A percentile compares a stretch with the other conserved stretches of the same genome.
Conservation (phyloP, 257 asterid species). For the Plantago elongata region DNA sequence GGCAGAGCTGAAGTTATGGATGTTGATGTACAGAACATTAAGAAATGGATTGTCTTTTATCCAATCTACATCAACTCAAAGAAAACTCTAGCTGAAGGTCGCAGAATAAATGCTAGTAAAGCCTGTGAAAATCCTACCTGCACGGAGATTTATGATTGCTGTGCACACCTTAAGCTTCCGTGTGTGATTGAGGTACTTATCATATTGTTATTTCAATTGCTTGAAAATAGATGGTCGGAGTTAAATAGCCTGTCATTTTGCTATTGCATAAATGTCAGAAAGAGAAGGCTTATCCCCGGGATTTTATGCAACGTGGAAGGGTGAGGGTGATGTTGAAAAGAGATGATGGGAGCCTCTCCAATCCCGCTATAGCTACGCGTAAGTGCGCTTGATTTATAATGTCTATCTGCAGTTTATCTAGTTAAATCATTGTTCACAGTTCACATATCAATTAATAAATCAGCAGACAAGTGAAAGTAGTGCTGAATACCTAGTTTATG, state of each 20-base stretch:
- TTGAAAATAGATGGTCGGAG: not conserved
- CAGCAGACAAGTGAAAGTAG: too few relatives aligned
- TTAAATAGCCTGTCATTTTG: not conserved
- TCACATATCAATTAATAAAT: too few relatives aligned
- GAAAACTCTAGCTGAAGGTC: constrained; percentile 91
- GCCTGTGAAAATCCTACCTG: constrained; percentile 92
- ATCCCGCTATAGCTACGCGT: constrained; percentile 78
- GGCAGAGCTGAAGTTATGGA: constrained; percentile 44
- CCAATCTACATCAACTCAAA: constrained; percentile 89
- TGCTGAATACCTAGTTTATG: too few relatives aligned
- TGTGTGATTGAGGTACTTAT: constrained; percentile 71
- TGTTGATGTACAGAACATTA: constrained; percentile 56
- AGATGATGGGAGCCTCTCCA: constrained; percentile 73
- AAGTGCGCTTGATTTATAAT: constrained; percentile 16
- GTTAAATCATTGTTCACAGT: too few relatives aligned
- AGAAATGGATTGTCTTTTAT: constrained; percentile 79
- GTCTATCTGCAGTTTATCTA: not conserved
- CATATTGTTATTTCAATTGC: not conserved
- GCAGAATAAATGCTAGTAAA: constrained; percentile 68
- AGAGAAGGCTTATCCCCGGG: constrained; percentile 96
- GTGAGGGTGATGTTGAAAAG: constrained; percentile 78
- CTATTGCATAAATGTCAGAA: constrained; percentile 25
- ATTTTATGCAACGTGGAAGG: constrained; percentile 96
- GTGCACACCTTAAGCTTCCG: constrained; percentile 72
- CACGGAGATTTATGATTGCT: constrained; percentile 79